phyloP scores from a whole-genome alignment of 2,329 filamentous ascomycete species.

The Fusarium albidum region DNA sequence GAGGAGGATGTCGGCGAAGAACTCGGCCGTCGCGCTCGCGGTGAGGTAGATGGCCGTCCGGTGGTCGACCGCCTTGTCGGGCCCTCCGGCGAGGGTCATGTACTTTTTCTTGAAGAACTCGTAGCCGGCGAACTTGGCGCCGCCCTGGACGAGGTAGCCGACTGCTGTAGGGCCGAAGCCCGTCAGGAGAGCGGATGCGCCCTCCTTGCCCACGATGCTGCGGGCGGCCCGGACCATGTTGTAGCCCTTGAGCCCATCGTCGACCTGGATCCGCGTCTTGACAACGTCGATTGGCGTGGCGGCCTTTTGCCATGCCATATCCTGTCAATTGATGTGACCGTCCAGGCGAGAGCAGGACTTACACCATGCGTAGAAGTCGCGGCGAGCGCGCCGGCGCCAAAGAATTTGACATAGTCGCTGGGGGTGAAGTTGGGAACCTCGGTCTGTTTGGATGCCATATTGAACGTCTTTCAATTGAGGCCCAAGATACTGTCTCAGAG shows the following conservation, averaged over 20 bases:
- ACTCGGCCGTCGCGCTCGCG: slow-evolving; percentile 73
- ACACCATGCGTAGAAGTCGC: slow-evolving; percentile 61
- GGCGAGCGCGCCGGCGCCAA: slow-evolving; percentile 60
- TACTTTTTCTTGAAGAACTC: slow-evolving; percentile 93
- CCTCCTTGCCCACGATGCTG: slow-evolving; percentile 81
- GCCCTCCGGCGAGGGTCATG: slow-evolving; percentile 72
- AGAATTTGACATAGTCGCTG: slow-evolving; percentile 61
- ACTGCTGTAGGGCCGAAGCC: slow-evolving; percentile 86
- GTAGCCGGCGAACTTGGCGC: slow-evolving; percentile 91
- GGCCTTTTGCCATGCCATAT: slow-evolving; percentile 53
- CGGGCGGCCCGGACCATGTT: slow-evolving; percentile 83
- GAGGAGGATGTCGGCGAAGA: slow-evolving; percentile 81
- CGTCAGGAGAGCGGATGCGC: slow-evolving; percentile 80
- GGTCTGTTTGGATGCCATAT: slow-evolving; percentile 36
- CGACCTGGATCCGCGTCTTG: slow-evolving; percentile 92
- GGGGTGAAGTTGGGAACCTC: slow-evolving; percentile 51
- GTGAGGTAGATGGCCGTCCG: slow-evolving; percentile 74
- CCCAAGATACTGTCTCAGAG: not conserved
- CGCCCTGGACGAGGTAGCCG: slow-evolving; percentile 89
- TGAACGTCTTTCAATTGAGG: slow-evolving; percentile 12
- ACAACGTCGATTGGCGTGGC: slow-evolving; percentile 72
- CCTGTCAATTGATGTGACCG: slow-evolving; percentile 6
- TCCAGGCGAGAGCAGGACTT: slow-evolving; percentile 37
- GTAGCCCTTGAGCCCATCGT: slow-evolving; percentile 83
- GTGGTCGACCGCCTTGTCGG: slow-evolving; percentile 52